These are phyloP conservation scores for Elsinoe batatas DNA, from an alignment of 2,329 filamentous ascomycete genomes.

Conservation along the genomic window DNA sequence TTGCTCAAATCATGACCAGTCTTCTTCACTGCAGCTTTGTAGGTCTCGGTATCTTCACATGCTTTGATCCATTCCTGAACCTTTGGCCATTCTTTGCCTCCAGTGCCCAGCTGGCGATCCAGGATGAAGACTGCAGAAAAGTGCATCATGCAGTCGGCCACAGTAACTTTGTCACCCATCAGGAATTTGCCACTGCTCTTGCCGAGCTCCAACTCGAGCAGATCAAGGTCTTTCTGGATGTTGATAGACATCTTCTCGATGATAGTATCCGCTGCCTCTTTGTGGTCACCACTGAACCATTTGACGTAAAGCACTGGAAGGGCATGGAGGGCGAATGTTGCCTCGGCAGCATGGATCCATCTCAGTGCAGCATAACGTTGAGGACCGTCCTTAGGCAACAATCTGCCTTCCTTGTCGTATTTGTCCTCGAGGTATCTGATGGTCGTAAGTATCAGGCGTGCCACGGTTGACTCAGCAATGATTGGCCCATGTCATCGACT, in stretches of 20 bases:
- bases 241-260: constrained; percentile 33
- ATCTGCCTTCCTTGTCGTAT: constrained; percentile 32
- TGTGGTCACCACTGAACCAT: constrained; percentile 31
- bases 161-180: constrained; percentile 33
- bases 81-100: constrained; percentile 27
- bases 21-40: constrained; percentile 33
- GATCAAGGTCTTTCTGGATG: constrained; percentile 37
- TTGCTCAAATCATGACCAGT: constrained; percentile 27
- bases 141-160: constrained; percentile 39
- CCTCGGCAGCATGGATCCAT: constrained; percentile 41
- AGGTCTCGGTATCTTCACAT: constrained; percentile 29
- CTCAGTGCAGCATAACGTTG: constrained; percentile 31
- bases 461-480: background rate
- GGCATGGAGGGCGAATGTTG: constrained; percentile 36
- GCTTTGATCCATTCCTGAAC: constrained; percentile 29
- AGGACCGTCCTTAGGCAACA: constrained; percentile 30
- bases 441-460: background rate
- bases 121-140: constrained; percentile 35
- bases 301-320: constrained; percentile 37
- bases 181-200: constrained; percentile 32
- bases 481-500: background rate
- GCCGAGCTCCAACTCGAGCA: constrained; percentile 34
- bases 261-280: constrained; percentile 26
- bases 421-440: constrained; percentile 37
- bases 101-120: constrained; percentile 28